These are phyloP conservation scores for Phytopythium sindhum DNA, from an alignment of 352 stramenopile genomes.

Conservation along the genomic window DNA sequence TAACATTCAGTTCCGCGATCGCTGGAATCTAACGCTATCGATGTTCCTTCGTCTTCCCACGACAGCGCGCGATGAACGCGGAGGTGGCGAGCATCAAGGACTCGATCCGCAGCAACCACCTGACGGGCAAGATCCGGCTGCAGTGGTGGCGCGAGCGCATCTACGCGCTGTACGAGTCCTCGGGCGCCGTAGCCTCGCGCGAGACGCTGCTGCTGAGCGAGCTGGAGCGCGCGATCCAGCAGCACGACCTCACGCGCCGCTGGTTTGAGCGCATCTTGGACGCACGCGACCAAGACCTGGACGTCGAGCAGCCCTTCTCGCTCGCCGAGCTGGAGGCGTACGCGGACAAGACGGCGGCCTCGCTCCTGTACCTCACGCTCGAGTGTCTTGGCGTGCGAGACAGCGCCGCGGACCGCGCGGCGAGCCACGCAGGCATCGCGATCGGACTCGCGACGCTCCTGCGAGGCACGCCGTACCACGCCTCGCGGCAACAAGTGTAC, in stretches of 20 bases:
- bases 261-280: constrained; percentile 92
- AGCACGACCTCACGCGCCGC: constrained; percentile 76
- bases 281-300: constrained; percentile 84
- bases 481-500: constrained; percentile 64
- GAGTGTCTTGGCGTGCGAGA: constrained; percentile 82
- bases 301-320: constrained; percentile 66
- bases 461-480: constrained; percentile 69
- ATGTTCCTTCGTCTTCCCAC: too few relatives aligned
- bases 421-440: constrained; percentile 81
- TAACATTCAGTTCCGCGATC: not conserved
- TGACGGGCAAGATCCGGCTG: constrained; percentile 88
- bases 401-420: constrained; percentile 67
- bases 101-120: constrained; percentile 76
- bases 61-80: constrained; percentile 86
- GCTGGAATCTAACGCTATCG: constrained; percentile 2
- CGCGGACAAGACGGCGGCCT: constrained; percentile 86
- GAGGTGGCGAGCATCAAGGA: constrained; percentile 91
- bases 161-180: constrained; percentile 55
- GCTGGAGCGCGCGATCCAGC: constrained; percentile 58
- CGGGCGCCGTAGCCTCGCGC: constrained; percentile 9
- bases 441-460: constrained; percentile 85
- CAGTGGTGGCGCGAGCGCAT: constrained; percentile 91
- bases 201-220: constrained; percentile 71
- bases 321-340: constrained; percentile 83
- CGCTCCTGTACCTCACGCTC: constrained; percentile 86